Evolutionary conservation across 2,329 filamentous ascomycete genomes (phyloP), one percentile per base, ranked within the genome.

Genomic region (Dendrostoma leiphaemia): DNA sequence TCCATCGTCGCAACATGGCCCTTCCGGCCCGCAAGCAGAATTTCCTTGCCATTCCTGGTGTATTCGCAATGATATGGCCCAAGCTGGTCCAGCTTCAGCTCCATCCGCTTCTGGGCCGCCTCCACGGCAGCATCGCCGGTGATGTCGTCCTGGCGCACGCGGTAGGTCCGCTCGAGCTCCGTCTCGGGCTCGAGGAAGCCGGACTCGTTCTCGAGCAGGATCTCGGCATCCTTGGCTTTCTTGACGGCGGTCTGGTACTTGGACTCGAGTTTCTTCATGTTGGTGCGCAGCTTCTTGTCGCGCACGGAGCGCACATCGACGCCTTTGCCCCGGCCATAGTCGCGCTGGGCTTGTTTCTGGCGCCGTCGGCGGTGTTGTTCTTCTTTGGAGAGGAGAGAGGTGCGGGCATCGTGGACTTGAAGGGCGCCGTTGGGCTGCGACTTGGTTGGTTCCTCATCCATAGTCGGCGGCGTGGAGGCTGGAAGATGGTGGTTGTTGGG

Each of bases 1-100:
- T 99, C 92, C 84, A 97, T 95, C 1, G 90, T 93, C 53, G 94
- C 93, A 61, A 99, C 79, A 83, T 99, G 94, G 13, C 94, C 94
- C 72, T 96, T 97, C 57, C 91, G 81, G 26, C 94, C 92, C 12
- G 88, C 91, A 31, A 99, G 78, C 51, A 99, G 75, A 59, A 99
- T 74, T 64, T 95, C 86, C 61, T 89, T 83, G 45, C 94, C 94
- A 66, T 96, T 97, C 41, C 91, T 82, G 45, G 90, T 91, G 72
- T 96, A 99, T 62, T 97, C 91, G 67, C 86, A 88, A 1, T 86
- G 77, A 65, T 99, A 99, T 1, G 94, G 94, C 0, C 94, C 94
- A 29, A 97, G 74, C 19, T 86, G 80, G 38, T 90, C 84, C 52
- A 99, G 74, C 64, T 89, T 91, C 64, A 99, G 74, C 60, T 97